Base-by-base conservation (phyloP, 78 protist species). In the Diacronema lutheri region DNA sequence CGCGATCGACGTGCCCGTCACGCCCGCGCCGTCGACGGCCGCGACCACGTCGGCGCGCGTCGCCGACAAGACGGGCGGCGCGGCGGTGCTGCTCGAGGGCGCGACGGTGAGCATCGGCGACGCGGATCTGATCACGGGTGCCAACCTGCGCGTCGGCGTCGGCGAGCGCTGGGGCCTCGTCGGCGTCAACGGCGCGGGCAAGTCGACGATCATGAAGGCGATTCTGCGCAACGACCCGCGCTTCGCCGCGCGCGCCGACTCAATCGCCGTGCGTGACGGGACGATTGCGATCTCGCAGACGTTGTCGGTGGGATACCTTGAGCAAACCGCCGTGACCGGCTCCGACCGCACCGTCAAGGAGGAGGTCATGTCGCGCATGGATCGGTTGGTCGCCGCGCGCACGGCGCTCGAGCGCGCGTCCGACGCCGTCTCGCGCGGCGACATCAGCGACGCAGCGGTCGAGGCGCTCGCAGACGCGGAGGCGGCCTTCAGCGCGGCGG, bases 281-380 rank as follows among this genome's bases (percentile, higher is more conserved):
- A 44, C 3, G 50, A 44, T 44, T 44, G 50, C 50, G 7, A 44
- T 44, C 50, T 44, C 50, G 26, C 7, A 21, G 46, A 0, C 50
- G 76, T 50, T 68, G 33, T 25, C 46, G 21, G 10, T 68, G 13
- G 76, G 76, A n/a, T 31, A 31, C 40, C 46, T 68, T 0, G 76
- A 68, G 29, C 76, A 68, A 50, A 68, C 76, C 29, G 76, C 76
- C 21, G 76, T 68, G 23, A 31, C 76, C 14, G 76, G 76, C 44
- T 33, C 76, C 13, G 11, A 13, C 46, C 0, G 4, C 21, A 37
- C 76, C 11, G 76, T 68, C 21, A 41, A 44, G 40, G 76, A 68
- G n/a, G 76, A 68, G 29, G 76, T 68, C n/a, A 20, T 68, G 46
- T 37, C 46, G 25, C 76, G 76, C n/a, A 68, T 68, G 76, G 46